Base-by-base conservation (phyloP, 768 basidiomycete species). In the Agaricus blazei region DNA sequence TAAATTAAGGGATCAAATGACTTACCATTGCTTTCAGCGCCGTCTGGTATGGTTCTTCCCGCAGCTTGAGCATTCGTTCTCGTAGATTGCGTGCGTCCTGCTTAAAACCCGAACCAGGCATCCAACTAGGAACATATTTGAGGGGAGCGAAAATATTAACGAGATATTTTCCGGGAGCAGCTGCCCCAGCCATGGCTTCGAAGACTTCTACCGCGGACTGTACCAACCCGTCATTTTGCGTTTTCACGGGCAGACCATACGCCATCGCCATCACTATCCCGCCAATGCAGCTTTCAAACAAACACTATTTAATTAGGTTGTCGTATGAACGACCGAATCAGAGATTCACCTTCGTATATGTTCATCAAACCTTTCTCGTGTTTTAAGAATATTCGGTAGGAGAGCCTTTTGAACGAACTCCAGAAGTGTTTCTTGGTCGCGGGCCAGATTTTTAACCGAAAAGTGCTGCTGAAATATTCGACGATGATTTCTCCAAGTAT, bases 381-480 rank as follows among this genome's bases (percentile, higher is more conserved):
- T 9, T 4, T 42, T 24, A 3, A 24, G 27, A 34, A 60, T 29
- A 37, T 43, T 49, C 9, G 51, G 52, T 9, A 58, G 31, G 15
- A 52, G 52, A 2, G 24, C 28, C 23, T 52, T 52, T 15, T 43
- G 48, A 12, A 54, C 46, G 38, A 42, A 45, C 9, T 37, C 24
- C 3, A 40, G 11, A n/a, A 51, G 19, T 38, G 49, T 49, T 28
- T 48, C 47, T 42, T 57, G 49, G 19, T 52, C 47, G 7, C 47
- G 40, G 2, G 24, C 28, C 4, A 58, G 31, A 15, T 28, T 46
- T 40, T 46, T 54, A 9, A 40, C 26, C 19, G 43, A 40, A 26
- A 60, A 55, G 24, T 48, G 31, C 36, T 55, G 49, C 43, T 52
- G 59, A 27, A 60, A 60, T 2, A 48, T n/a, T 0, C 56, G 56